Percentiles rank a stretch among this genome's conserved stretches.
Conservation (phyloP, 257 asterid species). For the Jasminum sambac region DNA sequence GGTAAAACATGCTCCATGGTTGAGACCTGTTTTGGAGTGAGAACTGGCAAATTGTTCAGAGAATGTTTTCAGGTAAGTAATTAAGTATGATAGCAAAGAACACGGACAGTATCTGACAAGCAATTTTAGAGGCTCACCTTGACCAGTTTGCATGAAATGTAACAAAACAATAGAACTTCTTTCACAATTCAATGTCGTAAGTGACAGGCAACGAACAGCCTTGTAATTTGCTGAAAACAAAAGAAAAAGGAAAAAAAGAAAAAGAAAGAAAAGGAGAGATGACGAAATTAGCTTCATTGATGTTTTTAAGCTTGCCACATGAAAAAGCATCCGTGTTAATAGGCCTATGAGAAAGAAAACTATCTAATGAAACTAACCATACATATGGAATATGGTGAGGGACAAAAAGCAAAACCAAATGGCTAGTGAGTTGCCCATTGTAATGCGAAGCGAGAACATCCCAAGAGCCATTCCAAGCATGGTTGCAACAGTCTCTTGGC, state of each 20-base stretch:
- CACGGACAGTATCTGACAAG: background rate
- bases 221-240: constrained; percentile 90
- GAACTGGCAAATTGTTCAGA: constrained; percentile 48
- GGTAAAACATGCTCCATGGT: constrained; percentile 83
- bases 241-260: too few relatives aligned
- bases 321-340: constrained; percentile 23
- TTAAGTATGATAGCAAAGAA: constrained; percentile 4
- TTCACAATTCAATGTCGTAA: constrained; percentile 72
- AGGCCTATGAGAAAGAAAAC: constrained; percentile 24
- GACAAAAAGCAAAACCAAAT: constrained; percentile 91
- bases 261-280: constrained; percentile 17
- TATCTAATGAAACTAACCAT: constrained; percentile 77
- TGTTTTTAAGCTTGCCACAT: constrained; percentile 15
- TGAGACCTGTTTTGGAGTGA: constrained; percentile 79
- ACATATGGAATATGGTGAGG: constrained; percentile 94
- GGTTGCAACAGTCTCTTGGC: constrained; percentile 97
- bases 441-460: constrained; percentile 83
- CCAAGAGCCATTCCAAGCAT: constrained; percentile 98
- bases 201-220: constrained; percentile 88
- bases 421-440: constrained; percentile 69
- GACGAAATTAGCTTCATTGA: constrained; percentile 19
- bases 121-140: constrained; percentile 52
- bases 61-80: constrained; percentile 24
- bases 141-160: constrained; percentile 69
- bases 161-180: constrained; percentile 73